Percentiles rank a stretch among this genome's conserved stretches.
phyloP scores from a whole-genome alignment of 495 filamentous ascomycete genomes.

The Aspergillus funiculosus region DNA sequence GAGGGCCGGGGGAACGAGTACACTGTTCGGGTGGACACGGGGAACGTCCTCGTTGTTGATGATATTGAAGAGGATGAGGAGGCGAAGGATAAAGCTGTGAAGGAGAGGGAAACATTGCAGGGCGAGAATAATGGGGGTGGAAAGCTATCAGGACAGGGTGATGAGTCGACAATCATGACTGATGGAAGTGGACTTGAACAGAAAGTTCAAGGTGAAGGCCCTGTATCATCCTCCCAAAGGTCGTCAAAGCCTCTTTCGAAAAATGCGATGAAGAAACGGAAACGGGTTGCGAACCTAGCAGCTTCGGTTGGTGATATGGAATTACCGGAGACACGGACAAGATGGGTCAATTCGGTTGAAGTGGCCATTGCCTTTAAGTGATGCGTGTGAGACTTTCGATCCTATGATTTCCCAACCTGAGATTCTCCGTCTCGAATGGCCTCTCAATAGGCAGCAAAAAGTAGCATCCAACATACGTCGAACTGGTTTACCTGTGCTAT shows the following conservation, averaged over 20 bases:
- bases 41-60: conserved; percentile 64
- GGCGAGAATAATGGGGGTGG: not conserved
- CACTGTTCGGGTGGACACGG: conserved; percentile 53
- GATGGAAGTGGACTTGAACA: not conserved
- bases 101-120: conserved; percentile 23
- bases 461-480: no score
- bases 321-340: conserved; percentile 52
- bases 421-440: not conserved
- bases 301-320: conserved; percentile 43
- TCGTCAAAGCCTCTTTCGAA: conserved; percentile 15
- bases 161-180: not conserved
- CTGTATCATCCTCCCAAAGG: not conserved
- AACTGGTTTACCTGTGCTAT: no score
- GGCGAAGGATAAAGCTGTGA: conserved; percentile 14
- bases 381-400: conserved; percentile 14
- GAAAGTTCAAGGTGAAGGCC: not conserved
- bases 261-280: conserved; percentile 35
- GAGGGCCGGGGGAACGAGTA: conserved; percentile 48
- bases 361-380: conserved; percentile 55
- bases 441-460: no score
- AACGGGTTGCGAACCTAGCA: conserved; percentile 29
- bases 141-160: not conserved
- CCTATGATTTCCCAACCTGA: not conserved
- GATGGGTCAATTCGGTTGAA: conserved; percentile 63
- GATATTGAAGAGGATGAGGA: conserved; percentile 52